Base-by-base conservation (phyloP, 805 yeast genomes). In the Saccharomycopsis fermentans region DNA sequence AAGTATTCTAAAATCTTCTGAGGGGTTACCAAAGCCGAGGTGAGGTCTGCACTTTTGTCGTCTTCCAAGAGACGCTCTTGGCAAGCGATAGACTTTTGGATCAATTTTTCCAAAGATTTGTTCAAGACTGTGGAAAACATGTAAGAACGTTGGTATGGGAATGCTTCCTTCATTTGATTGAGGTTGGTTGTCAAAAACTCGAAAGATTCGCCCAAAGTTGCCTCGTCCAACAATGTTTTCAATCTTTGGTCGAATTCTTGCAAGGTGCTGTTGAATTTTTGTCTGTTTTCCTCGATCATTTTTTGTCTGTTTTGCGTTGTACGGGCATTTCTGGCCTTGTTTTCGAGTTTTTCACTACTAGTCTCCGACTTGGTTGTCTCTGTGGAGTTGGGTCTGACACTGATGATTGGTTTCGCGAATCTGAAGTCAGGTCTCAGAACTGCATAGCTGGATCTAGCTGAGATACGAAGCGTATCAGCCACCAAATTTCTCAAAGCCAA, bases 131-230 rank as follows among this genome's bases (percentile, higher is more conserved):
- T 21, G 21, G 40, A 47, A 34, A 4, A 24, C 32, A 19, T 34
- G 21, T 40, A 36, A 34, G 37, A 21, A 29, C 24, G 34, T 16
- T 39, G 36, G 29, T 27, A 24, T 9, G 26, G 43, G 26, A 32
- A 32, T 2, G 35, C 43, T 16, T 29, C 36, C 37, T 24, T 36
- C 48, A 47, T 21, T 14, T 27, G 29, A 16, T 47, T 34, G n/a
- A 17, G 27, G 21, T 48, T 52, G 54, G 55, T 51, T 12, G 36
- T 35, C 27, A 55, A 39, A 29, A 37, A 50, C 12, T 58, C 60
- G 39, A 58, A 55, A 3, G 58, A 54, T 19, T 58, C 58, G 32
- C 27, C 47, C 24, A 58, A 52, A 37, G 24, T 24, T 6, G 24
- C 27, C 29, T 53, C 55, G 16, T 19, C 36, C 21, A 53, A n/a